These are phyloP conservation scores for Suillus subluteus DNA, from an alignment of 768 basidiomycete species.

Conservation along the genomic window DNA sequence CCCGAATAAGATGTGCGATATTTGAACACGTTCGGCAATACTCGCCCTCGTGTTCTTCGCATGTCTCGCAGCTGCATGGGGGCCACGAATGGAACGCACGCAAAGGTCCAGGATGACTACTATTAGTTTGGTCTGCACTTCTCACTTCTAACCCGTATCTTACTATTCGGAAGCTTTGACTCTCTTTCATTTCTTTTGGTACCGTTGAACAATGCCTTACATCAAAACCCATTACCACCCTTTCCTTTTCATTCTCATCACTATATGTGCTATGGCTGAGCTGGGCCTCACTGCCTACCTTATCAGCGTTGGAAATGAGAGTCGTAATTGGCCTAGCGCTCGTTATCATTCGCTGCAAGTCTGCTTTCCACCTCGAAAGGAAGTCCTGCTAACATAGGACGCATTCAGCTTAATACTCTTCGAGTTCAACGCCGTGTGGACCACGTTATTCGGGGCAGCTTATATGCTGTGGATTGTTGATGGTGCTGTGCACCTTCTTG, in stretches of 20 bases:
- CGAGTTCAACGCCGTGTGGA: constrained; percentile 73
- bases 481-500: constrained; percentile 66
- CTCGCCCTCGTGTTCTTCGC: constrained; percentile 36
- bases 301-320: constrained; percentile 68
- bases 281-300: constrained; percentile 76
- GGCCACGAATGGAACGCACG: constrained; percentile 25
- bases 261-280: constrained; percentile 69
- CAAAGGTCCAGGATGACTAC: constrained; percentile 27
- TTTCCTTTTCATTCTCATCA: constrained; percentile 65
- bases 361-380: background rate
- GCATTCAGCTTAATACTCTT: constrained; percentile 55
- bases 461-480: constrained; percentile 76
- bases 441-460: constrained; percentile 66
- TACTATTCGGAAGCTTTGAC: constrained; percentile 5
- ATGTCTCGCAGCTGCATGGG: constrained; percentile 23
- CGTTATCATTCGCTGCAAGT: constrained; percentile 69
- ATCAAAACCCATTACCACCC: constrained; percentile 62
- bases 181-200: constrained; percentile 15
- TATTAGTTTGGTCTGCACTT: constrained; percentile 11
- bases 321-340: constrained; percentile 59
- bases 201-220: constrained; percentile 39
- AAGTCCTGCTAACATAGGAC: constrained; percentile 14
- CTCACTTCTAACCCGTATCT: constrained; percentile 5
- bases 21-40: background rate
- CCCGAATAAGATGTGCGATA: background rate